Base-by-base conservation (phyloP, 352 stramenopile genomes). In the Globisporangium barbulae region DNA sequence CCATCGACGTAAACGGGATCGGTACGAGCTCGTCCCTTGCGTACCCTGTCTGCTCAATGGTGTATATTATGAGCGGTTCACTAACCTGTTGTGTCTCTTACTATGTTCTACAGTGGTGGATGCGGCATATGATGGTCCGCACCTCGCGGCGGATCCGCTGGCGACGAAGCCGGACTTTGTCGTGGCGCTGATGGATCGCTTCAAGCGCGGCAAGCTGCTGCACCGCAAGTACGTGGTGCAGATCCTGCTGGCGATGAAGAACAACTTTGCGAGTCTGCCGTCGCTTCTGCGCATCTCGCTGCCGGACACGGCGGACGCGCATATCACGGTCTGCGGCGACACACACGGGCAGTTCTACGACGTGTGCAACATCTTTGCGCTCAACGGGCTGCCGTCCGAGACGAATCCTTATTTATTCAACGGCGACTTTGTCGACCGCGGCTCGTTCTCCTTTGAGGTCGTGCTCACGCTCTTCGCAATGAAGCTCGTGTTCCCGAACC, bases 341-440 rank as follows among this genome's bases (percentile, higher is more conserved):
- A 99, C 97, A 1, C 98, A 99, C 76, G 98, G 98, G 15, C 98
- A 99, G 80, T 99, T 98, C 73, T 99, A 99, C 76, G 98, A 99
- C 73, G 90, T 99, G 37, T 94, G 98, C 71, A 98, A 99, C 78
- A 99, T 99, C 69, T 99, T 99, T 74, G 87, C 98, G 58, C 73
- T 99, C 22, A 99, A 99, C 72, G 98, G 98, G 13, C 83, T 96
- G 64, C 97, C 98, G 19, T 98, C 89, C 31, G 76, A 89, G 57
- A 86, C 75, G 30, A 99, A 99, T 72, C 97, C 96, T 37, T 99
- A 99, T 81, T 84, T 99, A 59, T 99, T 99, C 81, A 99, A 99
- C 88, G 98, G 91, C 54, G 98, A 99, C 75, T 99, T 99, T 70
- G 98, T 99, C 10, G 98, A 99, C 79, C 92, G 98, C 59, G 98